These are phyloP conservation scores for Aureobasidium vineae DNA, from an alignment of 2,329 filamentous ascomycete species.

Conservation along the genomic window DNA sequence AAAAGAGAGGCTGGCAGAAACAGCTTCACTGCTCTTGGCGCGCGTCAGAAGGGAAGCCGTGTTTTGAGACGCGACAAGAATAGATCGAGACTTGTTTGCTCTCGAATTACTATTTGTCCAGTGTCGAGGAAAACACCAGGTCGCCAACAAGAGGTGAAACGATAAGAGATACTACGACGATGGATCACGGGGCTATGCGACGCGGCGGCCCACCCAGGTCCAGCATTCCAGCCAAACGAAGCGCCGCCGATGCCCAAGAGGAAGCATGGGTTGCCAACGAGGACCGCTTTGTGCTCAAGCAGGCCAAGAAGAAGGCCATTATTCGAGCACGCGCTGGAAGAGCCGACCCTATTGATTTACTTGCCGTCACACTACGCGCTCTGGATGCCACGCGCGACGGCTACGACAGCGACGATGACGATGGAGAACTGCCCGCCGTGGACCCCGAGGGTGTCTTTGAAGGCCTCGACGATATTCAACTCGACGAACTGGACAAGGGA, in stretches of 20 bases:
- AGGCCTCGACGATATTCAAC: constrained; percentile 62
- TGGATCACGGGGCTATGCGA: constrained; percentile 14
- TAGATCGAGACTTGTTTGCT: constrained; percentile 16
- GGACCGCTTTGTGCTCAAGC: constrained; percentile 91
- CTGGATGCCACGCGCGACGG: constrained; percentile 79
- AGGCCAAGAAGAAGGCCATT: constrained; percentile 96
- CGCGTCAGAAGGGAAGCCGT: constrained; percentile 4
- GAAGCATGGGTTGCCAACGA: constrained; percentile 83
- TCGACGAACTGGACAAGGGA: constrained; percentile 76
- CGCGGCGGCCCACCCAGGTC: constrained; percentile 34
- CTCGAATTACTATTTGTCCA: not conserved
- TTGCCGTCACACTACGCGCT: constrained; percentile 85
- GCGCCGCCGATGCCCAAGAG: constrained; percentile 48
- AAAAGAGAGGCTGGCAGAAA: not conserved
- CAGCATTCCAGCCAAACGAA: constrained; percentile 44
- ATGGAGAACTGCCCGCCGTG: constrained; percentile 75
- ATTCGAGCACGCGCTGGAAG: constrained; percentile 89
- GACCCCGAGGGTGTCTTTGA: constrained; percentile 81
- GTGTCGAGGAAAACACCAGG: not conserved
- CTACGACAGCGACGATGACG: constrained; percentile 77
- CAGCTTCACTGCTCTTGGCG: constrained; percentile 11
- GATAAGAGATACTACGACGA: not conserved
- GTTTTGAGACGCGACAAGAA: constrained; percentile 9
- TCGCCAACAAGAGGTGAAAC: not conserved
- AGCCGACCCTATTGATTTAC: constrained; percentile 88